Evolutionary conservation across 2,329 filamentous ascomycete genomes (phyloP), one percentile per base, ranked within the genome.

Genomic region (Aplosporella prunicola): DNA sequence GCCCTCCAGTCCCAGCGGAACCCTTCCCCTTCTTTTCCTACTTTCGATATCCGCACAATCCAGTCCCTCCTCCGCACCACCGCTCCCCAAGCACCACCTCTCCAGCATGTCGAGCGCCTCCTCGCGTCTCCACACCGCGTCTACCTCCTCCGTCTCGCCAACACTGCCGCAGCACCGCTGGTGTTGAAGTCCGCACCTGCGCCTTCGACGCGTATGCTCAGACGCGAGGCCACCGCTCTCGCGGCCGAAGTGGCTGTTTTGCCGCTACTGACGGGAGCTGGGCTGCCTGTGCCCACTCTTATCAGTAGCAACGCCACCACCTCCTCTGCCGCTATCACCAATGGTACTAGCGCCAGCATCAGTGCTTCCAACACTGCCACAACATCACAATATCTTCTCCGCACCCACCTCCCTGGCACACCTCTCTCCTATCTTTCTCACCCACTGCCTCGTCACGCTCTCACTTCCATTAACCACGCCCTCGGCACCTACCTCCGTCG

Each of bases 151-250:
- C 55, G 51, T 37, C 53, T 63, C 11, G 46, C 47, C 17, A 57
- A 62, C 43, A 60, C 58, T 22, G 56, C 52, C 39, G n/a, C n/a
- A n/a, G n/a, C n/a, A n/a, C 53, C 54, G 17, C 53, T 66, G 31
- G 46, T 66, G 5, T 48, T 67, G 9, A 62, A 64, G 45, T 63
- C 59, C 40, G 53, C 57, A 22, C 63, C 65, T 14, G 44, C 55
- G 20, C 42, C 47, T 39, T 57, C 53, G 27, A 52, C 55, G 5
- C 56, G 62, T 23, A 48, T 64, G 9, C 53, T 69, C 10, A 58
- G 64, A 6, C 60, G 64, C 31, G 66, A 69, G 44, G 59, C 60
- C 31, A 50, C 58, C 22, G 50, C 56, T 9, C 45, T 68, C 3
- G 58, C 61, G 36, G 55, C 53, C 0, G 63, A 67, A 50, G 52